Base-by-base conservation (phyloP, 192 early-diverging fungal species). In the Chytriomyces hyalinus region DNA sequence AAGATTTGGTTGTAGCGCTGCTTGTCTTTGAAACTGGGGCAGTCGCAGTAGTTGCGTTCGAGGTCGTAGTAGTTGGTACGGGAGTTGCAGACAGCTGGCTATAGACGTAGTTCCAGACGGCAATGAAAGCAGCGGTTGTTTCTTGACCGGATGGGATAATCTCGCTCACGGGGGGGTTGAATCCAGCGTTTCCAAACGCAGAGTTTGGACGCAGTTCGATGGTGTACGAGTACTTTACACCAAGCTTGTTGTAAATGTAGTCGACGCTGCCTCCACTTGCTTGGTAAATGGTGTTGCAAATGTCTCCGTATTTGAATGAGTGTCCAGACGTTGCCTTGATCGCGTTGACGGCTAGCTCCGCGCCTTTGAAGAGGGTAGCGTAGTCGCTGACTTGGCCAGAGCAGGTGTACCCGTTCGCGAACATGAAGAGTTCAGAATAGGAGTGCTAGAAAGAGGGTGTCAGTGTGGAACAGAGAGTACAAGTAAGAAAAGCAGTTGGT, bases 341-440 rank as follows among this genome's bases (percentile, higher is more conserved):
- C 13, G 76, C 80, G 45, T 61, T 48, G 9, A 82, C 78, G n/a
- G 78, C 80, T 0, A 70, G 9, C 6, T 77, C 22, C 10, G 75
- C 24, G 15, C 61, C 80, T 28, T 28, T 44, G n/a, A 60, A 45
- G 28, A 81, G 63, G 46, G 47, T 67, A 22, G 60, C 67, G 73
- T 78, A 77, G 64, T 84, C 79, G 6, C 73, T 65, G 17, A 70
- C 70, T 22, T 72, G 44, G 43, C 5, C 48, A 17, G 47, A 36
- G 71, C 77, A 76, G 59, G 59, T 61, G 48, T 79, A 81, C 22
- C 78, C 83, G 50, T 78, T 80, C 28, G 83, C 67, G 45, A 73
- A 84, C 87, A 91, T 86, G 82, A 87, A 90, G 36, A 88, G 74
- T 72, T 91, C 87, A 20, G 85, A 87, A 80, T 87, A 91, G 4